These are phyloP conservation scores for Pisolithus thermaeus DNA, from an alignment of 1,284 basidiomycete genomes.

Conservation along the genomic window DNA sequence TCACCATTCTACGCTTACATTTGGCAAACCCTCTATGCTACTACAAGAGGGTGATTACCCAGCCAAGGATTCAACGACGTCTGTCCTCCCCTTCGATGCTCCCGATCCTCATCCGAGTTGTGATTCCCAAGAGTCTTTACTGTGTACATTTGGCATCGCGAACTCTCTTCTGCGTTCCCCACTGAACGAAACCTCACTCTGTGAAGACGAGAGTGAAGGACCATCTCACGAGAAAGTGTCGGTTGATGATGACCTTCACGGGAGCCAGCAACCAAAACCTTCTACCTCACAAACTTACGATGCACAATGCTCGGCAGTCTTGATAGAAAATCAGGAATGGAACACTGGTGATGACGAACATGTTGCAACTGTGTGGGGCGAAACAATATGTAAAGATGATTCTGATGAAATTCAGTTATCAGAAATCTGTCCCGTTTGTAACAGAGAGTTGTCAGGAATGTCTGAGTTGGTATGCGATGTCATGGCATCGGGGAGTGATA, in stretches of 20 bases:
- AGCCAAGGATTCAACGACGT: background rate
- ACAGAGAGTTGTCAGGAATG: constrained; percentile 21
- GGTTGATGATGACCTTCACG: background rate
- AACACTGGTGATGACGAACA: constrained; percentile 58
- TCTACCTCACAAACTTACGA: background rate
- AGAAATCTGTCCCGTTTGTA: constrained; percentile 37
- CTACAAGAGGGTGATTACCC: constrained; percentile 8
- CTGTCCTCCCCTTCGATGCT: background rate
- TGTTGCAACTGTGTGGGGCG: constrained; percentile 23
- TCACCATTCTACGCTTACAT: constrained; percentile 29
- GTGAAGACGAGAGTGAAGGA: background rate
- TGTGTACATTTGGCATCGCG: constrained; percentile 20
- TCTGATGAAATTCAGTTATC: constrained; percentile 1
- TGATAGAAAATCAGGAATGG: constrained; percentile 42
- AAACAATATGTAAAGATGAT: constrained; percentile 12
- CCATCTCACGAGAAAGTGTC: background rate
- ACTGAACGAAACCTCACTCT: background rate
- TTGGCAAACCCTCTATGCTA: constrained; percentile 26
- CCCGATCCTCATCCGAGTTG: constrained; percentile 3
- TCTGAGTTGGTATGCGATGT: constrained; percentile 26
- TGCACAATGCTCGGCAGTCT: background rate
- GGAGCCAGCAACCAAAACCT: too few species aligned
- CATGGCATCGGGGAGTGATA: background rate
- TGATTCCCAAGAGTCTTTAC: constrained; percentile 7
- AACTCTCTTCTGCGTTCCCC: constrained; percentile 10